These are phyloP conservation scores for Exophiala sideris DNA, from an alignment of 2,329 filamentous ascomycete genomes.

Conservation along the genomic window DNA sequence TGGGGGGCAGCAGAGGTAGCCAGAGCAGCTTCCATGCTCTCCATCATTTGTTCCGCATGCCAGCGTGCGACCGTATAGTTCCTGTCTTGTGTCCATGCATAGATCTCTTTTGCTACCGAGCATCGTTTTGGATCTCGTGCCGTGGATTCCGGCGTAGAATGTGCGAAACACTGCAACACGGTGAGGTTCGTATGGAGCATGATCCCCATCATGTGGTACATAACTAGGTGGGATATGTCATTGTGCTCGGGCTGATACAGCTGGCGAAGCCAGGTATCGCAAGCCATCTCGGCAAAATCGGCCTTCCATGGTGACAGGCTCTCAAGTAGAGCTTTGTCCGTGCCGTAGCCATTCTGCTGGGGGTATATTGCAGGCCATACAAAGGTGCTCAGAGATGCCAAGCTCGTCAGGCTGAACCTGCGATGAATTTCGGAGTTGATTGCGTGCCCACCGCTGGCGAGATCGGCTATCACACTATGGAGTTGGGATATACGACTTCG, in stretches of 20 bases:
- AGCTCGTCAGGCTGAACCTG: constrained; percentile 1
- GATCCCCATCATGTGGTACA: constrained; percentile 16
- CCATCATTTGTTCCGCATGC: constrained; percentile 14
- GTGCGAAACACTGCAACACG: constrained; percentile 13
- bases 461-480: neutral
- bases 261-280: constrained; percentile 11
- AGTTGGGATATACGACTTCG: neutral
- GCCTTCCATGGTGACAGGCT: constrained; percentile 4
- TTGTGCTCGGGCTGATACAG: neutral
- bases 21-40: constrained; percentile 2
- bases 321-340: constrained; percentile 1
- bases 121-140: constrained; percentile 10
- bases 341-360: constrained; percentile 8
- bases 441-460: neutral
- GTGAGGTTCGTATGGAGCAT: constrained; percentile 13
- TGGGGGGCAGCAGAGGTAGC: neutral
- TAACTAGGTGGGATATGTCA: neutral
- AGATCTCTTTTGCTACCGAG: constrained; percentile 1
- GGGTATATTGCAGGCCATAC: constrained; percentile 9
- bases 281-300: constrained; percentile 9
- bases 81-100: constrained; percentile 6
- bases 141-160: constrained; percentile 10
- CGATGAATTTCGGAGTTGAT: neutral
- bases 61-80: constrained; percentile 12
- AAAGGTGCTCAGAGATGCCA: constrained; percentile 3